These are phyloP conservation scores for Penicillium crystallinum DNA, from an alignment of 495 filamentous ascomycete genomes.

Conservation along the genomic window DNA sequence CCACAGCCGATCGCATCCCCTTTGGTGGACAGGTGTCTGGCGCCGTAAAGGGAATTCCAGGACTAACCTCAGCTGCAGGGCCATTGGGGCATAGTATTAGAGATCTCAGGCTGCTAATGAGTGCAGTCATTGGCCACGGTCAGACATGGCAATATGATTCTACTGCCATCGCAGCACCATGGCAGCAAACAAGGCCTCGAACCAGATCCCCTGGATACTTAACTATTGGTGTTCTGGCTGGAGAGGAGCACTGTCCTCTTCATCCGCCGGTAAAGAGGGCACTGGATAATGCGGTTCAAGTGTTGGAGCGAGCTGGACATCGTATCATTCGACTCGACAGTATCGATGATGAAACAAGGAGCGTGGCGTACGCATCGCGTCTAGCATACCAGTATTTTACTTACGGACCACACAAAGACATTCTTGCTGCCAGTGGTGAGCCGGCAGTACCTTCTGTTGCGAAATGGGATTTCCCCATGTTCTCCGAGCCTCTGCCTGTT, in stretches of 20 bases:
- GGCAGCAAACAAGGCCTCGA: not conserved
- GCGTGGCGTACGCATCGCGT: constrained; percentile 14
- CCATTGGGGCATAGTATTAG: constrained; percentile 53
- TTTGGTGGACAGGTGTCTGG: constrained; percentile 21
- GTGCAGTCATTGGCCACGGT: constrained; percentile 42
- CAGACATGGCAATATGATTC: constrained; percentile 39
- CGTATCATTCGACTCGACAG: constrained; percentile 34
- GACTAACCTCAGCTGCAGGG: constrained; percentile 29
- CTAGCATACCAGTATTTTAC: constrained; percentile 28
- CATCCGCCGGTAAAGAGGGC: constrained; percentile 49
- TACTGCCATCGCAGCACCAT: constrained; percentile 12
- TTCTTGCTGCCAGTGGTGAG: constrained; percentile 26
- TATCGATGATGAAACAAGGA: constrained; percentile 4
- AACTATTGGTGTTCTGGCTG: constrained; percentile 47
- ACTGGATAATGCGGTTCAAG: constrained; percentile 36
- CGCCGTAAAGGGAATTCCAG: constrained; percentile 9
- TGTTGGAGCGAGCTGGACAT: constrained; percentile 37
- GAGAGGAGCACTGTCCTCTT: constrained; percentile 47
- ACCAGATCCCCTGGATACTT: constrained; percentile 10
- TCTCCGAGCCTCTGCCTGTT: constrained; percentile 22
- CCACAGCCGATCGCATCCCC: constrained; percentile 52
- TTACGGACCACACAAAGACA: constrained; percentile 22
- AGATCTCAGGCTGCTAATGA: constrained; percentile 54
- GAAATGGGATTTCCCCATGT: constrained; percentile 15
- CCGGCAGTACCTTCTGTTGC: constrained; percentile 18